Base-by-base conservation (phyloP, 768 basidiomycete species). In the Rhizopogon sp. region DNA sequence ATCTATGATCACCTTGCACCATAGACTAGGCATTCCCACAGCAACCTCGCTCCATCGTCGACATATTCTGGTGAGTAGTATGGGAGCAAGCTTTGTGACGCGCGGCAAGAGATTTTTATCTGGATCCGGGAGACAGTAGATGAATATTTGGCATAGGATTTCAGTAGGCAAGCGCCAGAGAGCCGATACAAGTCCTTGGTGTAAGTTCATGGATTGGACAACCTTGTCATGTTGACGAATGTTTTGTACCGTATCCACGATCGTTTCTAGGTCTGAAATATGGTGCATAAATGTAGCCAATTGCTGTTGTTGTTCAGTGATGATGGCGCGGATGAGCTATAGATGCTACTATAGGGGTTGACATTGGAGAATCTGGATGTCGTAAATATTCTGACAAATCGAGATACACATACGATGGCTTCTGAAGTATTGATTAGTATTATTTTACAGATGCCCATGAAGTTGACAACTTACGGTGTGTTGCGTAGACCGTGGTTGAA, bases 121-220 rank as follows among this genome's bases (percentile, higher is more conserved):
- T 25, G 25, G 25, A 0, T 52, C 20, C 7, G 67, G 61, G 22
- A 74, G 60, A 58, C 73, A 76, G 20, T 69, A 67, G 9, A 61
- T 59, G 59, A 81, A 81, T 33, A 83, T 76, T 61, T 79, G 76
- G 33, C 73, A 70, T 29, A 73, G 70, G 6, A 82, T 60, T 62
- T 82, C 81, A 2, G 73, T 50, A 7, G 80, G 80, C 8, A 82
- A 65, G 16, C 62, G 58, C 50, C 69, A 63, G 54, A 81, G 74
- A 39, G 59, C 58, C 16, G 64, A 66, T 25, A 61, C 35, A 0
- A 71, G 60, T 3, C 65, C 60, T 3, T 40, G 54, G 44, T 71
- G 67, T 5, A 28, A 50, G 3, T 60, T 43, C 45, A 68, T 57
- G 10, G 64, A 65, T n/a, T 39, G 7, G 5, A 43, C 31, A 9